These are phyloP conservation scores for Termitomyces sp. DNA, from an alignment of 768 basidiomycete genomes.

Conservation along the genomic window DNA sequence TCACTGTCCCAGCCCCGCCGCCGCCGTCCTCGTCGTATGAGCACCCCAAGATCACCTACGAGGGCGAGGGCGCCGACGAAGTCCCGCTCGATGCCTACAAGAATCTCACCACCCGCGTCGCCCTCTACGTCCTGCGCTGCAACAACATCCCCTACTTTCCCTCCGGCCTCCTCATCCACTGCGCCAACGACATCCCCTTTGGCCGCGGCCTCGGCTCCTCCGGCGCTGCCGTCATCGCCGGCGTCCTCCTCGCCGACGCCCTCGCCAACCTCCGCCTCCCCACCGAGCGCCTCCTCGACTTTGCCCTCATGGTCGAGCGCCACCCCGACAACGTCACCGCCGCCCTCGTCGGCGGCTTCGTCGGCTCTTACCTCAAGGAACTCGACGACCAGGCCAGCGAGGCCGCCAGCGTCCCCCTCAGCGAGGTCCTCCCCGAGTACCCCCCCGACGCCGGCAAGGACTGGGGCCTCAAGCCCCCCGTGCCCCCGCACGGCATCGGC, in stretches of 20 bases:
- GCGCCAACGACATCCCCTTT: conserved; percentile 93
- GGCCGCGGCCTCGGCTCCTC: conserved; percentile 97
- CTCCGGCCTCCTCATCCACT: conserved; percentile 67
- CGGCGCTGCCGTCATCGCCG: conserved; percentile 98
- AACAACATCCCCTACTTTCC: conserved; percentile 75
- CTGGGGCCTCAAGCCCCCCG: conserved; percentile 88
- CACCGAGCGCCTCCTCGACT: conserved; percentile 78
- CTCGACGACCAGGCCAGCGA: conserved; percentile 76
- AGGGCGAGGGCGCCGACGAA: conserved; percentile 85
- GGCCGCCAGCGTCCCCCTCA: conserved; percentile 87
- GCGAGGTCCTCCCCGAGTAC: conserved; percentile 95
- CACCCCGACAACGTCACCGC: conserved; percentile 99
- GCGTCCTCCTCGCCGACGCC: conserved; percentile 85
- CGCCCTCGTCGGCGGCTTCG: conserved; percentile 94
- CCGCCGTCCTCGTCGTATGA: conserved; percentile 20
- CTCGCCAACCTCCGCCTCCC: conserved; percentile 73
- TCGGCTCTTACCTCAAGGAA: conserved; percentile 92
- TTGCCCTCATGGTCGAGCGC: conserved; percentile 97
- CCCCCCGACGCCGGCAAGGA: conserved; percentile 88
- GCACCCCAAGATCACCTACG: conserved; percentile 67
- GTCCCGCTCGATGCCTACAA: conserved; percentile 95
- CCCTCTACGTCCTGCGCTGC: conserved; percentile 96
- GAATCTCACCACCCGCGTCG: conserved; percentile 95
- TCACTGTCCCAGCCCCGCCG: conserved; percentile 32
- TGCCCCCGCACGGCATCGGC: conserved; percentile 87